phyloP scores from a whole-genome alignment of 139 green algal genomes.

The Dunaliella primolecta region DNA sequence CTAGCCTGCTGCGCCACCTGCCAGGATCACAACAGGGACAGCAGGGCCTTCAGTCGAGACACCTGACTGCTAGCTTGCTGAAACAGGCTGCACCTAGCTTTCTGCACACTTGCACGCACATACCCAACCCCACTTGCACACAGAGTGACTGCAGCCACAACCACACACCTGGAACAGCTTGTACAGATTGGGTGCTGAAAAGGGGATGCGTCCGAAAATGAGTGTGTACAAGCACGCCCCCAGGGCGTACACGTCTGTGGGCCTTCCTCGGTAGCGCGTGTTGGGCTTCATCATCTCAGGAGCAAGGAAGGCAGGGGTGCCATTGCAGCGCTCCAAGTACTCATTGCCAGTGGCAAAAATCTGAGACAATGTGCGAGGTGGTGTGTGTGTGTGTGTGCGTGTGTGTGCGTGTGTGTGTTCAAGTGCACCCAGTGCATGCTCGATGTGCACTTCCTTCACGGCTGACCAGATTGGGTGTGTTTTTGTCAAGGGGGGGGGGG shows the following conservation, averaged over 20 bases:
- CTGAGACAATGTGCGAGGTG: no score
- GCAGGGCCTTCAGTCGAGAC: no score
- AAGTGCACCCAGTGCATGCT: no score
- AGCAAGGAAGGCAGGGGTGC: constrained; percentile 73
- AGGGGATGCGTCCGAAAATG: constrained; percentile 76
- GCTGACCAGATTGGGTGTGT: no score
- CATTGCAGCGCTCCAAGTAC: constrained; percentile 60
- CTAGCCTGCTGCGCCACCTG: no score
- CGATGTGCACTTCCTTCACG: no score
- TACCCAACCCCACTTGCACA: background rate
- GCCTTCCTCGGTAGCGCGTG: constrained; percentile 49
- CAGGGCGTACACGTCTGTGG: constrained; percentile 79
- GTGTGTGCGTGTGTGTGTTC: no score
- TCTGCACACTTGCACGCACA: background rate
- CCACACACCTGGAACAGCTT: constrained; percentile 60
- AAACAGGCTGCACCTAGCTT: no score
- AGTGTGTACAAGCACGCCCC: constrained; percentile 81
- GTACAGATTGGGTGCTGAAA: constrained; percentile 69
- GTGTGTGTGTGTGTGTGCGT: no score
- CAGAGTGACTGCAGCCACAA: background rate
- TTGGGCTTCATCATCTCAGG: constrained; percentile 60
- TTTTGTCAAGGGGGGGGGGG: no score
- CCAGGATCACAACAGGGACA: no score
- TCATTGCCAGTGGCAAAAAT: constrained; percentile 63
- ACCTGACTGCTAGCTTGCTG: no score